A percentile compares a stretch with the other conserved stretches of the same genome.
phyloP scores from a whole-genome alignment of 257 asterid genomes.

The Lantana camara region DNA sequence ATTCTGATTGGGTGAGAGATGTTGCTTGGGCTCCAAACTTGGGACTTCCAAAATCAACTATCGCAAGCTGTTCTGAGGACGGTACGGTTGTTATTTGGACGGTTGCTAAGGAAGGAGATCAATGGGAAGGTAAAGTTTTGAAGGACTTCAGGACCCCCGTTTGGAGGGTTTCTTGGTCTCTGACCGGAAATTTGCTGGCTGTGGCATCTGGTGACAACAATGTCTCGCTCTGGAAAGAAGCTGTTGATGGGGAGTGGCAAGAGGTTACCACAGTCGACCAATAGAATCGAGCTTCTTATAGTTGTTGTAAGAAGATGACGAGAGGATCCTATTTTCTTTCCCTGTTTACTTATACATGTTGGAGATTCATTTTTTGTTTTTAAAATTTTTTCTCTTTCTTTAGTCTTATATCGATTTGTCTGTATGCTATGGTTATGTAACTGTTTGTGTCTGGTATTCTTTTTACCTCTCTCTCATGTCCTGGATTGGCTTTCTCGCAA shows the following conservation, averaged over 20 bases:
- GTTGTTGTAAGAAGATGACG: conserved; percentile 4
- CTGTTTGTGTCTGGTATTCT: not conserved
- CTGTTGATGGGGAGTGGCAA: conserved; percentile 97
- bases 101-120: conserved; percentile 77
- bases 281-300: conserved; percentile 33
- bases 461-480: not conserved
- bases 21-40: conserved; percentile 97
- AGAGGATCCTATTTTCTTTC: conserved; percentile 26
- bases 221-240: conserved; percentile 88
- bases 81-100: conserved; percentile 94
- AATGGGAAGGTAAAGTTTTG: conserved; percentile 84
- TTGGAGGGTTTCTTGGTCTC: conserved; percentile 99
- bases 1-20: conserved; percentile 90
- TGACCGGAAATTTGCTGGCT: conserved; percentile 87
- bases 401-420: too few species aligned
- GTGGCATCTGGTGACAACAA: conserved; percentile 89
- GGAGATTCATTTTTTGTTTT: conserved; percentile 24
- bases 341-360: conserved; percentile 37
- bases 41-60: conserved; percentile 94
- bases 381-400: conserved; percentile 33
- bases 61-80: conserved; percentile 95
- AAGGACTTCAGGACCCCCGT: conserved; percentile 82
- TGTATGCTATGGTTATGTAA: conserved; percentile 31
- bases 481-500: not conserved
- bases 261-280: conserved; percentile 67